Percentiles rank a stretch among this genome's conserved stretches.
Conservation (phyloP, 2,329 filamentous ascomycete species). For the Xylariomycetidae sp. region DNA sequence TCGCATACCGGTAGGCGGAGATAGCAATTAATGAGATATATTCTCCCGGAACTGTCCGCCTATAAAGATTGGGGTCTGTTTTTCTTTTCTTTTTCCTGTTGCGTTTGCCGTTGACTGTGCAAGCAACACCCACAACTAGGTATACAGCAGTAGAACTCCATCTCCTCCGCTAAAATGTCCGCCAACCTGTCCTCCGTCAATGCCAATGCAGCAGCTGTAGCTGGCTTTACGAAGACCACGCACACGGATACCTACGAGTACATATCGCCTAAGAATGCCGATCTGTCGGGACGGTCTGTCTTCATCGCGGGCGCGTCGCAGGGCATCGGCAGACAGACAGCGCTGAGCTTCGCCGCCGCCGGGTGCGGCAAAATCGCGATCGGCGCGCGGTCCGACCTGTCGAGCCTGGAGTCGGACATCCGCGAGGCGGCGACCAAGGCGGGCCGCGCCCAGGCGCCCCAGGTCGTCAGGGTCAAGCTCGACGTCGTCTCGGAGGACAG, state of each 20-base stretch:
- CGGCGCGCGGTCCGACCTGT: constrained; percentile 45
- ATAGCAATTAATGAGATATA: no score
- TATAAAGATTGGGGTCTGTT: no score
- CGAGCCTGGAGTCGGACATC: constrained; percentile 32
- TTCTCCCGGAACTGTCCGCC: no score
- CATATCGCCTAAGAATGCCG: constrained; percentile 17
- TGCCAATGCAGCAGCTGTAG: constrained; percentile 5
- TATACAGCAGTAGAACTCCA: no score
- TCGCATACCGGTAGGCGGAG: no score
- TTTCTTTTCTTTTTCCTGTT: no score
- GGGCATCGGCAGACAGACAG: constrained; percentile 44
- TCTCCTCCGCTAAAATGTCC: no score
- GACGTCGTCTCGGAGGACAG: constrained; percentile 30
- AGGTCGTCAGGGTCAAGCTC: constrained; percentile 26
- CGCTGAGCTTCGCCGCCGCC: constrained; percentile 45
- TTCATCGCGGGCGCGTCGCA: constrained; percentile 48
- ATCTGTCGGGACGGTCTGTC: constrained; percentile 24
- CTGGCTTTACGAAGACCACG: constrained; percentile 10
- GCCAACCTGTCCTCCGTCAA: no score
- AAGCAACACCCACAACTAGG: no score
- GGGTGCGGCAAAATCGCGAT: constrained; percentile 45
- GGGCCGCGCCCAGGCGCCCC: constrained; percentile 18
- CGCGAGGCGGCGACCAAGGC: constrained; percentile 27
- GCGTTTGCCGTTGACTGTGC: no score
- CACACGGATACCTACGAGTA: constrained; percentile 29